Evolutionary conservation across 2,329 filamentous ascomycete genomes (phyloP), one percentile per base, ranked within the genome.

Genomic region (Helotiales sp.): DNA sequence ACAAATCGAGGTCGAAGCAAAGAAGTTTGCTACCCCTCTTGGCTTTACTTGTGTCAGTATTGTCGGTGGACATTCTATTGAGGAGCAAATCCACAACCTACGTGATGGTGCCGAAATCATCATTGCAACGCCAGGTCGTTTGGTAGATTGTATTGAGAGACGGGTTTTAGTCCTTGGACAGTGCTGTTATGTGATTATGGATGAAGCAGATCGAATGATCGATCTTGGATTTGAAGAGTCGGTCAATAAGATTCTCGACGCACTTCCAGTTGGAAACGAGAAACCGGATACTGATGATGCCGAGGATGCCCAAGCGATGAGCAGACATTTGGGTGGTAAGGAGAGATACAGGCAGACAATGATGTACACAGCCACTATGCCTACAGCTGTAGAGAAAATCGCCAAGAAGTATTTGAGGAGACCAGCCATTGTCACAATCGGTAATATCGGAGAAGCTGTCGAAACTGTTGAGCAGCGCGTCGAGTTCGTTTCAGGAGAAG

Each of bases 341-440:
- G 88, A 92, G 68, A 83, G 89, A 22, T 98, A 98, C 77, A 82
- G 95, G 58, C 93, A 99, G 74, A 99, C 95, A 0, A 99, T 99
- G 95, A 99, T 99, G 95, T 99, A 98, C 84, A 98, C 95, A 64
- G 95, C 95, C 53, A 99, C 95, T 27, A 99, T 99, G 95, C 93
- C 95, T 1, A 78, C 90, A 0, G 85, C 90, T 0, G 90, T 99
- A 15, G 95, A 99, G 72, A 90, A 90, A 62, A 98, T 99, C 63
- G 95, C 95, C n/a, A 89, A 93, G 68, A 96, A 96, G 72, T 99
- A 99, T 71, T 85, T 98, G 15, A 89, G 93, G 0, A 86, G 95
- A 12, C 95, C 95, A 0, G 95, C 95, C 19, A 95, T 93, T 51
- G 92, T 97, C 36, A 96, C 90, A 0, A 98, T 99, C 63, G 95